Evolutionary conservation across 2,329 filamentous ascomycete genomes (phyloP).

Genomic region (Alternaria postmessia): DNA sequence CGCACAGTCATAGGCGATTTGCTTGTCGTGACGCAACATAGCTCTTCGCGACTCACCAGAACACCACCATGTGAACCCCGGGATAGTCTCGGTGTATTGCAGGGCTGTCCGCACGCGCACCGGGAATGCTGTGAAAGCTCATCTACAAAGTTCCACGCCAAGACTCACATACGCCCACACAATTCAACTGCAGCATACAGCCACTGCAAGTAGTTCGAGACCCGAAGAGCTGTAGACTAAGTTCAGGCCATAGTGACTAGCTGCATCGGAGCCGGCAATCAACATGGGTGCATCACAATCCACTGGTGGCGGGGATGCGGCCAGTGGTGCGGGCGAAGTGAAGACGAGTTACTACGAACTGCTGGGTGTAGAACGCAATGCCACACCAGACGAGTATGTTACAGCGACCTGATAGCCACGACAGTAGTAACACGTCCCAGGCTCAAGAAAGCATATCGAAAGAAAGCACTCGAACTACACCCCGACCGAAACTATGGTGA

Average conservation of each 20-base stretch:
- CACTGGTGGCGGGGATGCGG: conserved; percentile 37
- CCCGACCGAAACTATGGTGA: conserved; percentile 93
- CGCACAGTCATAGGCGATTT: conserved; percentile 24
- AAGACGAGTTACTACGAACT: conserved; percentile 90
- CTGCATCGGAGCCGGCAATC: conserved; percentile 6
- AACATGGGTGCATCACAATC: conserved; percentile 59
- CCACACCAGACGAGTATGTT: conserved; percentile 80
- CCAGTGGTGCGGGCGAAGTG: conserved; percentile 40
- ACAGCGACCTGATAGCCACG: not conserved
- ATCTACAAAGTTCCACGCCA: not conserved
- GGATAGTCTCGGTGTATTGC: conserved; percentile 3
- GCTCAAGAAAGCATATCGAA: conserved; percentile 92
- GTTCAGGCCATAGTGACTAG: conserved; percentile 20
- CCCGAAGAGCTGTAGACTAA: conserved; percentile 13
- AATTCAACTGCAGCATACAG: conserved; percentile 7
- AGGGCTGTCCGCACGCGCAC: not conserved
- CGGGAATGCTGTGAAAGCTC: not conserved
- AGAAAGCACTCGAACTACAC: conserved; percentile 90
- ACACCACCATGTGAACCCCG: not conserved
- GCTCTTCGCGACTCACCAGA: conserved; percentile 13
- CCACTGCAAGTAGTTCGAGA: conserved; percentile 16
- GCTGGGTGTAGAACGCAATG: conserved; percentile 74
- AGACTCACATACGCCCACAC: not conserved
- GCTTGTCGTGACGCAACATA: conserved; percentile 10
- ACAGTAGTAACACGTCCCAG: conserved; percentile 53